Evolutionary conservation across 768 basidiomycete genomes (phyloP), one percentile per base, ranked within the genome.

Genomic region (Mycena vitilis): DNA sequence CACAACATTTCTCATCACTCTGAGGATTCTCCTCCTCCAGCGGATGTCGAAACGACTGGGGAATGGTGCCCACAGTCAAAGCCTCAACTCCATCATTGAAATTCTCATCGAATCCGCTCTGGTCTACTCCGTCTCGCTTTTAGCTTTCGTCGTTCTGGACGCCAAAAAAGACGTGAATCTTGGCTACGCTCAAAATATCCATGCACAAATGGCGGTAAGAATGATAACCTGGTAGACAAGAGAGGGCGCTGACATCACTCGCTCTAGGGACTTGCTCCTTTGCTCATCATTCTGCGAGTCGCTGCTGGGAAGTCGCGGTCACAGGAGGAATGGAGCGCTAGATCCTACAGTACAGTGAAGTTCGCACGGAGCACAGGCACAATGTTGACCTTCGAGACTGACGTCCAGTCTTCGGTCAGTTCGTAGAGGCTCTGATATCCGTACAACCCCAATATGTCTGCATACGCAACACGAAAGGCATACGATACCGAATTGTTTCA

Each of bases 141-240:
- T 68, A 15, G 44, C 42, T 9, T 68, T 68, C 22, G 54, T 68
- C 20, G 60, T 45, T 23, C 45, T 68, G 8, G 61, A 63, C 30
- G 36, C 57, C 20, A 42, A 59, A 40, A 63, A 68, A n/a, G 23
- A 38, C 30, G 7, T 20, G 13, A 68, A 63, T 30, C 36, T 63
- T 1, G 51, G 34, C 30, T 63, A 63, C 51, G 66, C 66, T 8
- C 66, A 68, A n/a, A 63, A 68, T 16, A 59, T 68, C 25, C 61
- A 63, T 25, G 54, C 66, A 1, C 66, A 68, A 18, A 62, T 68
- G 52, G 61, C 47, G 57, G 59, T 66, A 42, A 3, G 40, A 30
- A 30, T 30, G 30, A 30, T 30, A 5, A 5, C 30, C 30, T 2
- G 30, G 30, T 30, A 30, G 30, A 30, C 30, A 30, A 3, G 30